These are phyloP conservation scores for Amniculicola lignicola DNA, from an alignment of 495 filamentous ascomycete species.

Conservation along the genomic window DNA sequence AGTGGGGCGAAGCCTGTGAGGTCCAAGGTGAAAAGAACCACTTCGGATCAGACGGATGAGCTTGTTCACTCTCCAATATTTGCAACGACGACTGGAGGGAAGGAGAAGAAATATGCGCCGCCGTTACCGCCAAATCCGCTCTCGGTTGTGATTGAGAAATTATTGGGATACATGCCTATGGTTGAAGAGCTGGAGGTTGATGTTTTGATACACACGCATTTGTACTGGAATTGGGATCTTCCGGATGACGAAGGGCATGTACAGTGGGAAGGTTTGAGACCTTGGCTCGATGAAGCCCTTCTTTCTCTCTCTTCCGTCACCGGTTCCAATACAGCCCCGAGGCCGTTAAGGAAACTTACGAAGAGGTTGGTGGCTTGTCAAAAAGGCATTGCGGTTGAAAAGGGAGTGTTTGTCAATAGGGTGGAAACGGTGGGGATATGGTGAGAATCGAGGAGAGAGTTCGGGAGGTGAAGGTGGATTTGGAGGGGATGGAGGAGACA, in stretches of 20 bases:
- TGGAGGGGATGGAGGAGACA: too few species aligned
- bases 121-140: constrained; percentile 6
- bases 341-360: too few species aligned
- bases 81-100: not conserved
- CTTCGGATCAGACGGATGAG: constrained; percentile 14
- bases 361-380: too few species aligned
- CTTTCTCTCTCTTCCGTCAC: too few species aligned
- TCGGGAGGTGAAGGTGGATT: too few species aligned
- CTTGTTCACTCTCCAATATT: not conserved
- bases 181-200: constrained; percentile 21
- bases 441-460: too few species aligned
- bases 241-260: too few species aligned
- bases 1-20: too few species aligned
- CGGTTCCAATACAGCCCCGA: too few species aligned
- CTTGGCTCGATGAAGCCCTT: constrained; percentile 19
- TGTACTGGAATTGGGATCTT: constrained; percentile 26
- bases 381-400: too few species aligned
- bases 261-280: constrained; percentile 10
- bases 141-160: not conserved
- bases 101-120: not conserved
- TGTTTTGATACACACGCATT: constrained; percentile 4
- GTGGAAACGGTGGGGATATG: too few species aligned
- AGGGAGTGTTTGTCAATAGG: too few species aligned
- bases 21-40: not conserved
- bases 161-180: constrained; percentile 6